Evolutionary conservation across 2,329 filamentous ascomycete species (phyloP).

Genomic region (Colletotrichum noveboracense): DNA sequence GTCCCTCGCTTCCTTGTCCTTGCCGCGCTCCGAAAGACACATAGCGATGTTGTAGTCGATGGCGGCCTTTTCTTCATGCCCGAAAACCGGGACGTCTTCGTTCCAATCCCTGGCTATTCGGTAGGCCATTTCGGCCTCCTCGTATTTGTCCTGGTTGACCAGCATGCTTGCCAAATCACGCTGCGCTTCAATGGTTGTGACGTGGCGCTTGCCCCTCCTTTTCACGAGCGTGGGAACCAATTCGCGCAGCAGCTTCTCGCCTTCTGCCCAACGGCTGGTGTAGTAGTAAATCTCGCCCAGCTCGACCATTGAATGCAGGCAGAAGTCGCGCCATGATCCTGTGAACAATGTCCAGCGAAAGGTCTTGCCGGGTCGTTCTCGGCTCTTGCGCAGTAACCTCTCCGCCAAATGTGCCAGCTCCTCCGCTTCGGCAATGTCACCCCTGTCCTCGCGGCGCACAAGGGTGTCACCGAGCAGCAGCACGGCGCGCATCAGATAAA

Average conservation of each 20-base stretch:
- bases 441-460: constrained; percentile 21
- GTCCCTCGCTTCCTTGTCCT: constrained; percentile 5
- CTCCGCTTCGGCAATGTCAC: constrained; percentile 19
- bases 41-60: constrained; percentile 26
- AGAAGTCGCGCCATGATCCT: constrained; percentile 23
- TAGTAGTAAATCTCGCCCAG: constrained; percentile 27
- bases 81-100: constrained; percentile 18
- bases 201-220: constrained; percentile 16
- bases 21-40: constrained; percentile 24
- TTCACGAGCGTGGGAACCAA: constrained; percentile 20
- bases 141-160: constrained; percentile 23
- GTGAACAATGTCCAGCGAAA: constrained; percentile 20
- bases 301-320: constrained; percentile 26
- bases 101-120: constrained; percentile 23
- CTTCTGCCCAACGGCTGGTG: constrained; percentile 23
- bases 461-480: constrained; percentile 24
- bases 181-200: constrained; percentile 24
- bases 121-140: constrained; percentile 20
- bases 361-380: neutral
- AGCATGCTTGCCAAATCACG: constrained; percentile 24
- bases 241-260: constrained; percentile 22
- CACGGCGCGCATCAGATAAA: constrained; percentile 22
- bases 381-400: constrained; percentile 5
- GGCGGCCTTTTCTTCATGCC: constrained; percentile 23
- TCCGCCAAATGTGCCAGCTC: constrained; percentile 16